Percentiles rank a stretch among this genome's conserved stretches.
Evolutionary conservation across 75 land plant genomes (phyloP).

Genomic region (Ceratopteris richardii): DNA sequence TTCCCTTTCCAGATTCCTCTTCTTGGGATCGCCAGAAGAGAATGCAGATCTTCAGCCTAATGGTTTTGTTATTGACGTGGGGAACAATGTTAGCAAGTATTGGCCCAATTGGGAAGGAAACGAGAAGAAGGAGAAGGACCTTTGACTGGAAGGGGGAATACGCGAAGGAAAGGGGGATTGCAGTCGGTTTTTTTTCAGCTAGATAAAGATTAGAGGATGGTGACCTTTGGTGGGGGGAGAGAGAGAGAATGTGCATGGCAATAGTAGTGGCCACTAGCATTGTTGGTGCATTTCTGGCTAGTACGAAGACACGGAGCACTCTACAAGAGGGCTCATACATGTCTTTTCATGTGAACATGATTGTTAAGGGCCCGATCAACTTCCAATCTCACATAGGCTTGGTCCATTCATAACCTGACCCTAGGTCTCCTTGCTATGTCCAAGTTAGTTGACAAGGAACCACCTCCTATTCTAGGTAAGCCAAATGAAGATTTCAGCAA

Average conservation of each 20-base stretch:
- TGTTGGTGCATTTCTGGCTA: constrained; percentile 2
- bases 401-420: constrained; percentile 21
- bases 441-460: constrained; percentile 19
- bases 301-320: constrained; percentile 1
- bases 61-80: too few species aligned
- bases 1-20: too few species aligned
- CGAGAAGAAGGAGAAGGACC: too few species aligned
- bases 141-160: too few species aligned
- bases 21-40: too few species aligned
- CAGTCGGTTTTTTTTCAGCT: too few species aligned
- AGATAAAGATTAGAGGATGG: too few species aligned
- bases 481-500: constrained; percentile 6
- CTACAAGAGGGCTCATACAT: constrained; percentile 4
- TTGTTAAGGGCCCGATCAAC: constrained; percentile 13
- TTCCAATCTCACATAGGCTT: constrained; percentile 21
- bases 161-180: too few species aligned
- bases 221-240: too few species aligned
- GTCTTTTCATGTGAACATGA: constrained; percentile 8
- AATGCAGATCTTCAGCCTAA: too few species aligned
- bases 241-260: constrained; percentile 1
- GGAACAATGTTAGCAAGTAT: too few species aligned
- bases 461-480: constrained; percentile 15
- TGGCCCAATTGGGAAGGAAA: too few species aligned
- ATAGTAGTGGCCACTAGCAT: background rate
- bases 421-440: constrained; percentile 27